A percentile compares a stretch with the other conserved stretches of the same genome.
phyloP scores from a whole-genome alignment of 176 grass and related monocot genomes.

The Hordeum vulgare region DNA sequence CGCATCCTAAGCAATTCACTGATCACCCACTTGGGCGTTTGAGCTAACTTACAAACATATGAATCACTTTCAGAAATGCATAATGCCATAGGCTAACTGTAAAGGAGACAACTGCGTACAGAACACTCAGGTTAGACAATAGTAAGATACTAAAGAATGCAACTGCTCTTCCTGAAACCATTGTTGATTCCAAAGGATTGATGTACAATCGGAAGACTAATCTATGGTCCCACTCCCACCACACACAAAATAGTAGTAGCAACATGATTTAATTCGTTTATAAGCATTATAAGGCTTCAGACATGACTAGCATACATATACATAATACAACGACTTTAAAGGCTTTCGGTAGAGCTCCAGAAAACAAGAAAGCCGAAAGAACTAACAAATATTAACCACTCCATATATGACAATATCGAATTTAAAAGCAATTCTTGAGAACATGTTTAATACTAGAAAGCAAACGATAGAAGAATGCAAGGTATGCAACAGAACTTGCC shows the following conservation, averaged over 20 bases:
- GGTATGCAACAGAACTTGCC: background rate
- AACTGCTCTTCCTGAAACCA: background rate
- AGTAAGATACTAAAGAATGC: background rate
- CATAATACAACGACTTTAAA: background rate
- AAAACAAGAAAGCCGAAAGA: background rate
- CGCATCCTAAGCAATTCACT: constrained; percentile 11
- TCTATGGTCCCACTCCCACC: background rate
- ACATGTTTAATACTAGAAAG: background rate
- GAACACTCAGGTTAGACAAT: background rate
- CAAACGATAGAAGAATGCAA: background rate
- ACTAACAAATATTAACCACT: background rate
- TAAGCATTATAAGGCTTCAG: background rate
- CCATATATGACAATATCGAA: background rate
- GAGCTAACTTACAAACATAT: background rate
- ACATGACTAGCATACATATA: background rate
- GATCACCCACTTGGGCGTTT: background rate
- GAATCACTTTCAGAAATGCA: background rate
- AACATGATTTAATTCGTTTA: background rate
- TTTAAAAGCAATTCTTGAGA: background rate
- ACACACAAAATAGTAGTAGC: background rate
- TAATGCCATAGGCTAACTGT: background rate
- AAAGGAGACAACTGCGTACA: background rate
- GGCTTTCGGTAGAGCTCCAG: background rate
- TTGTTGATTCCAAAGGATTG: background rate
- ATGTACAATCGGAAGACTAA: background rate